Percentiles rank a stretch among this genome's conserved stretches.
Evolutionary conservation across 73 alveolate species (phyloP).

Genomic region (Paramecium octaurelia): DNA sequence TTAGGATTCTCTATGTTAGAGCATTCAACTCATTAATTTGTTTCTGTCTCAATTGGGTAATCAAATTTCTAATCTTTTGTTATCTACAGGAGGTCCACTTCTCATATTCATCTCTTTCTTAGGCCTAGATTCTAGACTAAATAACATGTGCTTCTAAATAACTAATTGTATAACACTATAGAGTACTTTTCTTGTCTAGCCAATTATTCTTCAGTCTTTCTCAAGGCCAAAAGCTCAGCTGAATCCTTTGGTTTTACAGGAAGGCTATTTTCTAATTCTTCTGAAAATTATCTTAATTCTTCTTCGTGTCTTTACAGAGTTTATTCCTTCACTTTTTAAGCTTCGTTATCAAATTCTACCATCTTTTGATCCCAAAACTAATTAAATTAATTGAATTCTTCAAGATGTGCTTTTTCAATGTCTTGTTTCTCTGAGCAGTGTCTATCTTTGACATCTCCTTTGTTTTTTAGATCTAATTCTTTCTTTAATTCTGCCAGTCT

Average conservation of each 20-base stretch:
- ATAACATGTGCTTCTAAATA: conserved; percentile 58
- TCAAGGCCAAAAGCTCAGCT: conserved; percentile 37
- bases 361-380: conserved; percentile 61
- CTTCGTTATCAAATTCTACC: conserved; percentile 55
- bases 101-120: conserved; percentile 57
- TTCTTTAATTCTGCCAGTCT: conserved; percentile 42
- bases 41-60: conserved; percentile 14
- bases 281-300: conserved; percentile 42
- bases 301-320: conserved; percentile 52
- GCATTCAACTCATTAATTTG: conserved; percentile 53
- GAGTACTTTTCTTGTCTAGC: conserved; percentile 55
- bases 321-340: conserved; percentile 24
- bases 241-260: conserved; percentile 55
- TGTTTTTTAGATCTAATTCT: conserved; percentile 42
- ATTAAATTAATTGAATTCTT: conserved; percentile 55
- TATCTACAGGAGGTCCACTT: conserved; percentile 51
- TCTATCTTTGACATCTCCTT: conserved; percentile 55
- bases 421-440: conserved; percentile 45
- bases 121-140: conserved; percentile 22
- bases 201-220: conserved; percentile 58
- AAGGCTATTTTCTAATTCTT: conserved; percentile 48
- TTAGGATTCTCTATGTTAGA: conserved; percentile 31
- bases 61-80: conserved; percentile 38
- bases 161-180: not conserved
- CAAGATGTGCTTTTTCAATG: conserved; percentile 55